Percentiles rank a stretch among this genome's conserved stretches.
Evolutionary conservation across 2,329 filamentous ascomycete species (phyloP).

Genomic region (Tolypocladium endophyticum): DNA sequence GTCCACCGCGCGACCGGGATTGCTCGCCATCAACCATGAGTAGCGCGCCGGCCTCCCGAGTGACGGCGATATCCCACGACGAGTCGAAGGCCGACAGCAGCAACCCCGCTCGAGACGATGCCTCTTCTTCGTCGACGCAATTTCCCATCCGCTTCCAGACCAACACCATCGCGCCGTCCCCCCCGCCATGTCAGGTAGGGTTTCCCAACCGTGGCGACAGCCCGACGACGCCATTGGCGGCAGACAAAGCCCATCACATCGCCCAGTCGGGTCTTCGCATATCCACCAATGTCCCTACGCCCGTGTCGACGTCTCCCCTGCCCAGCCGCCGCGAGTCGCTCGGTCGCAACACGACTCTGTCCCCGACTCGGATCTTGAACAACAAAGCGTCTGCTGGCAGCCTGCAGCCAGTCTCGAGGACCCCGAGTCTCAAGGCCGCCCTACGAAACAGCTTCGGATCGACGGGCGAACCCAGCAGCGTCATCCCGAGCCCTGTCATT

Average conservation of each 20-base stretch:
- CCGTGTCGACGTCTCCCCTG: constrained; percentile 8
- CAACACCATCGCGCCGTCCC: constrained; percentile 24
- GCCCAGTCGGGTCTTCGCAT: constrained; percentile 22
- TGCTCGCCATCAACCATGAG: constrained; percentile 17
- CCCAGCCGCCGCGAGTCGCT: constrained; percentile 21
- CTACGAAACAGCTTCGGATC: constrained; percentile 37
- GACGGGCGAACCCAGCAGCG: constrained; percentile 50
- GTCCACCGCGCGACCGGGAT: background rate
- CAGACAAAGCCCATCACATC: constrained; percentile 2
- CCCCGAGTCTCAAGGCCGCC: constrained; percentile 50
- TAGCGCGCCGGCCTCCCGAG: constrained; percentile 15
- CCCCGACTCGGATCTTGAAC: constrained; percentile 17
- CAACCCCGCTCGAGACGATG: background rate
- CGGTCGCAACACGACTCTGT: constrained; percentile 21
- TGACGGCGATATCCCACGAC: constrained; percentile 15
- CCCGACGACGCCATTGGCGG: background rate
- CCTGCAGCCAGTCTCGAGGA: constrained; percentile 43
- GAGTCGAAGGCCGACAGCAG: background rate
- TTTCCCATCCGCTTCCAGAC: constrained; percentile 14
- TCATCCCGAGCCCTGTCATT: constrained; percentile 62
- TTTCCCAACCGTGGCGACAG: constrained; percentile 1
- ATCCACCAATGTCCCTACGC: constrained; percentile 22
- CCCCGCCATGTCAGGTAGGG: constrained; percentile 9
- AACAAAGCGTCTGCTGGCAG: constrained; percentile 18
- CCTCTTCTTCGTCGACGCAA: constrained; percentile 8